Evolutionary conservation across 192 early-diverging fungal species (phyloP), one percentile per base, ranked within the genome.

Genomic region (Paraglomus brasilianum): DNA sequence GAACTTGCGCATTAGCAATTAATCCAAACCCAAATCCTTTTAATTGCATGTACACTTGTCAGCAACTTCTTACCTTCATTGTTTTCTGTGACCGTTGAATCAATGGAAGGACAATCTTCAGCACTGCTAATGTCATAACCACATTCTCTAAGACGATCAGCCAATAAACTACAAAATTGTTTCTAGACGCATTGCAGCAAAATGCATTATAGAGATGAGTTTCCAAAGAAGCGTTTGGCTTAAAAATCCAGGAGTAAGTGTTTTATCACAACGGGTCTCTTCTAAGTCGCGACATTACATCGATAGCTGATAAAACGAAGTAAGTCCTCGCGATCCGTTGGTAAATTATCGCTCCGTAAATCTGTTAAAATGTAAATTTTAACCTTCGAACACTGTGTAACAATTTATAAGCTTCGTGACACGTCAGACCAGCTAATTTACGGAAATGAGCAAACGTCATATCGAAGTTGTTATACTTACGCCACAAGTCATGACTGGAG

Each of bases 391-490:
- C 1, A 0, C 1, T 5, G 0, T 47, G 43, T 5, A 63, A 45
- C 1, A 63, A 46, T 45, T 63, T 41, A 63, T 63, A 63, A 8
- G 42, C 60, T 43, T 45, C 43, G 15, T 63, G 13, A 22, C 5
- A 30, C 3, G n/a, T 45, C 0, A 43, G 17, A 45, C 44, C 14
- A 46, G 60, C 44, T 43, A 45, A 45, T 43, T 21, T 63, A 14
- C 42, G 60, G 11, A 63, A 63, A 47, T 63, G 43, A 14, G 44
- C 19, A 45, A 63, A 63, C 0, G 21, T 45, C 0, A 63, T 24
- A 45, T 63, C 44, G 1, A 63, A 63, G n/a, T 45, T 45, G 21
- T 63, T 43, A 63, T 63, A 63, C 22, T 63, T 43, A 62, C n/a
- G 0, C 60, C 43, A 46, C 60, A 63, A 13, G 60, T 63, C 9